A percentile compares a stretch with the other conserved stretches of the same genome.
phyloP scores from a whole-genome alignment of 2,329 filamentous ascomycete genomes.

The Juglanconis sp. region DNA sequence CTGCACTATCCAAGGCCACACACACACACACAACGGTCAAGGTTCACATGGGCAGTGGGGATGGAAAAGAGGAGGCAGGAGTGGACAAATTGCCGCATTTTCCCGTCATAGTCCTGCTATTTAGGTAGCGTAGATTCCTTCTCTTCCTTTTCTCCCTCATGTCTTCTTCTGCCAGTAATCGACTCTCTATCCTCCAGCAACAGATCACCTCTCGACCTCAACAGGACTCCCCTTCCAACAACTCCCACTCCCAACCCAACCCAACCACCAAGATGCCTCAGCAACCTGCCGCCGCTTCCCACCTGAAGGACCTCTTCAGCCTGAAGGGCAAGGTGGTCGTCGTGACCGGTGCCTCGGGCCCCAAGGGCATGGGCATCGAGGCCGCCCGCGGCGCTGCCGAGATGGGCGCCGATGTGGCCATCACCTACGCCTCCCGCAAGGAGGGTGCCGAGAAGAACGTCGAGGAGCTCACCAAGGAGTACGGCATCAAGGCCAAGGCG shows the following conservation, averaged over 20 bases:
- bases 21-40: too few species aligned
- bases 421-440: slow-evolving; percentile 69
- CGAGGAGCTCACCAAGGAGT: slow-evolving; percentile 59
- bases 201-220: neutral
- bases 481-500: slow-evolving; percentile 63
- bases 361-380: slow-evolving; percentile 66
- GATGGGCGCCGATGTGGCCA: slow-evolving; percentile 64
- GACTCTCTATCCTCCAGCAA: neutral
- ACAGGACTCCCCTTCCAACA: neutral
- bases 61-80: neutral
- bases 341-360: slow-evolving; percentile 63
- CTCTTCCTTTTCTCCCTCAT: too few species aligned
- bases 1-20: too few species aligned
- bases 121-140: neutral
- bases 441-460: slow-evolving; percentile 63
- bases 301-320: slow-evolving; percentile 63
- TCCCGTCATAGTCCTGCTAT: neutral
- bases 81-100: neutral
- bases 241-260: neutral
- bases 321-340: slow-evolving; percentile 69
- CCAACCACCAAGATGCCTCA: slow-evolving; percentile 48
- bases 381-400: slow-evolving; percentile 66
- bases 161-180: neutral
- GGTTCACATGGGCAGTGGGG: neutral
- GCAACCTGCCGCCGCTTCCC: slow-evolving; percentile 51